A percentile compares a stretch with the other conserved stretches of the same genome.
Conservation (phyloP, 2,329 filamentous ascomycete species). For the Grosmannia serpens region DNA sequence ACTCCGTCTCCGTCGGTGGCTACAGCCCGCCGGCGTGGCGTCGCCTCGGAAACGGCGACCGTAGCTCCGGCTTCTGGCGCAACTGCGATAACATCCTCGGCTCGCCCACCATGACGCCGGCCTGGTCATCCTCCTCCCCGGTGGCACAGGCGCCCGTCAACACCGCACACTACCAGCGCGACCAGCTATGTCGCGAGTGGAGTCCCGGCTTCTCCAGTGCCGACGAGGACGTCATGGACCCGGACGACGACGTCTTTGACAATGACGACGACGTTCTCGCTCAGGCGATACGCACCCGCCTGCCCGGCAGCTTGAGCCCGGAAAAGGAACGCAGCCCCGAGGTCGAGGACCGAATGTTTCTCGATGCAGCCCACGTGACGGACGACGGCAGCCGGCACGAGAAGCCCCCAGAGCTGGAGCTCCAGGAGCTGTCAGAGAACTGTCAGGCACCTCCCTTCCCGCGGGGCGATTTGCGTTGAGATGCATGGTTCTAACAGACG, state of each 20-base stretch:
- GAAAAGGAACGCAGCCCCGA: constrained; percentile 41
- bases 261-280: constrained; percentile 30
- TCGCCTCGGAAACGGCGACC: constrained; percentile 47
- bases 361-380: background rate
- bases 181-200: constrained; percentile 16
- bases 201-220: constrained; percentile 24
- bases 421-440: constrained; percentile 31
- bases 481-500: background rate
- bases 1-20: constrained; percentile 36
- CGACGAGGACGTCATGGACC: constrained; percentile 20
- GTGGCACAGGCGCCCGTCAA: background rate
- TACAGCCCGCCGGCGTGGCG: constrained; percentile 52
- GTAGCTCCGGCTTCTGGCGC: constrained; percentile 50
- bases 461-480: background rate
- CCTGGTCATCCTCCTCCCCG: background rate
- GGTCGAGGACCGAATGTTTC: constrained; percentile 22
- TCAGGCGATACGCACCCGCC: constrained; percentile 40
- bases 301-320: constrained; percentile 45
- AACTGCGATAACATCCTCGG: constrained; percentile 42
- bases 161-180: background rate
- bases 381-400: constrained; percentile 13
- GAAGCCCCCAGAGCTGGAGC: constrained; percentile 12
- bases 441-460: constrained; percentile 27
- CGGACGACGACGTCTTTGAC: constrained; percentile 9
- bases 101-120: constrained; percentile 14